Conservation (phyloP, 352 stramenopile genomes). For the Pythium volutum region DNA sequence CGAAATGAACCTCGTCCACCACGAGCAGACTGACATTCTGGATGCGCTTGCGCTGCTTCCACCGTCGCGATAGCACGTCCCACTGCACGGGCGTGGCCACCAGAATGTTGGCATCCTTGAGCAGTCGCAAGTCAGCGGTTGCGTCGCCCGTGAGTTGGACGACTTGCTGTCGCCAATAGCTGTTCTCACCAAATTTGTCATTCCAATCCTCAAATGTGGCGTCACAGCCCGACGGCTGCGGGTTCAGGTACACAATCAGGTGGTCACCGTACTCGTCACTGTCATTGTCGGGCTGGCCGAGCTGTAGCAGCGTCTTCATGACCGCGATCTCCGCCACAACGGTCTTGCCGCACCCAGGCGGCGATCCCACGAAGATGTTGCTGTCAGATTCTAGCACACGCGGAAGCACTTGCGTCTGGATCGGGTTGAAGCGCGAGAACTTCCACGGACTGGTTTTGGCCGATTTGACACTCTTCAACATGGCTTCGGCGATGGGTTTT, state of each 20-base stretch:
- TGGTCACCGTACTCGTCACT: constrained; percentile 67
- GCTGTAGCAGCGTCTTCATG: constrained; percentile 85
- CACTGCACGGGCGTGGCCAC: constrained; percentile 94
- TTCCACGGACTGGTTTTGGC: constrained; percentile 49
- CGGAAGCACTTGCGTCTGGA: constrained; percentile 98
- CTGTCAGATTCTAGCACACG: constrained; percentile 94
- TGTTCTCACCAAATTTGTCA: constrained; percentile 79
- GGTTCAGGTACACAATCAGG: constrained; percentile 93
- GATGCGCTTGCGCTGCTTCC: constrained; percentile 96
- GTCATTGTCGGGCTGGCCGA: constrained; percentile 50
- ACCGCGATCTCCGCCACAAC: constrained; percentile 95
- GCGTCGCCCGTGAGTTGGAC: constrained; percentile 94
- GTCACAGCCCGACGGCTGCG: constrained; percentile 75
- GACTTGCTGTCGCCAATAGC: constrained; percentile 83
- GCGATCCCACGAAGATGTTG: constrained; percentile 95
- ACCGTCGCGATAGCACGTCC: constrained; percentile 95
- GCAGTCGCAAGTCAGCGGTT: constrained; percentile 89
- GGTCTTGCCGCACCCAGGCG: constrained; percentile 94
- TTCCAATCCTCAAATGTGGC: constrained; percentile 83
- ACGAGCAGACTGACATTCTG: constrained; percentile 94
- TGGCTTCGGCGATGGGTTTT: constrained; percentile 50
- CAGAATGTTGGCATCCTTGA: constrained; percentile 91
- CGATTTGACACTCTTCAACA: constrained; percentile 48
- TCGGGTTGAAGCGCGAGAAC: constrained; percentile 97
- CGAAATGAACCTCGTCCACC: constrained; percentile 97